Base-by-base conservation (phyloP, 2,329 filamentous ascomycete species). In the Lachnellula willkommii region DNA sequence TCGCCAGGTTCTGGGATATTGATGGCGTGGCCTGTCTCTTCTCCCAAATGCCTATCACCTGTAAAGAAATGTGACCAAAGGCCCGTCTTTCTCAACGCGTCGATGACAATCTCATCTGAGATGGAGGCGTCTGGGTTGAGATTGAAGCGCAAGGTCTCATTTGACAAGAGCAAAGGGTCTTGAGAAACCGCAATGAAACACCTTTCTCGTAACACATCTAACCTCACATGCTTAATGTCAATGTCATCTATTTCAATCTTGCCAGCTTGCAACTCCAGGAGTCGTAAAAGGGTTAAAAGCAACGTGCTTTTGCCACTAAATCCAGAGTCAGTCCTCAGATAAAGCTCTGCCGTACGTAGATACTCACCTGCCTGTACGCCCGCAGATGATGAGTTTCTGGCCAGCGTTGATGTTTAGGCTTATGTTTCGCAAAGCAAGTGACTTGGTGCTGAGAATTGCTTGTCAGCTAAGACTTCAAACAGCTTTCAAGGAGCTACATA, bases 301-400 rank as follows among this genome's bases (percentile, higher is more conserved):
- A 81, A 67, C 0, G 71, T 70, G 42, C 71, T 74, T 55, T 76
- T 76, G 2, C 74, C 74, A 53, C 63, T 65, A 35, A 5, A 28
- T 43, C 7, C 26, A 36, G 5, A 14, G 35, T 56, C 9, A 59
- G 49, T 17, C 6, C 26, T 51, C n/a, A 22, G 5, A 32, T 36
- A 22, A 14, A 14, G 50, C 5, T 35, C 37, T 12, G 12, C 42
- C 4, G 24, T 36, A 47, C 40, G n/a, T 14, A 51, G 15, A 32
- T 2, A 57, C 54, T 40, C 20, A 65, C 61, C 73, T 75, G n/a
- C 79, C 80, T 4, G 78, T 83, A 3, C 80, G 75, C 1, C 81
- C 81, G 45, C 77, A 80, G 5, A 83, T 67, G 3, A 76, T 73
- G 4, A 80, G 66, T 57, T 77, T 79, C 59, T 81, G 74, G 0